Evolutionary conservation across 345 rosid species (phyloP), one percentile per base, ranked within the genome.

Genomic region (Pistacia integerrima): DNA sequence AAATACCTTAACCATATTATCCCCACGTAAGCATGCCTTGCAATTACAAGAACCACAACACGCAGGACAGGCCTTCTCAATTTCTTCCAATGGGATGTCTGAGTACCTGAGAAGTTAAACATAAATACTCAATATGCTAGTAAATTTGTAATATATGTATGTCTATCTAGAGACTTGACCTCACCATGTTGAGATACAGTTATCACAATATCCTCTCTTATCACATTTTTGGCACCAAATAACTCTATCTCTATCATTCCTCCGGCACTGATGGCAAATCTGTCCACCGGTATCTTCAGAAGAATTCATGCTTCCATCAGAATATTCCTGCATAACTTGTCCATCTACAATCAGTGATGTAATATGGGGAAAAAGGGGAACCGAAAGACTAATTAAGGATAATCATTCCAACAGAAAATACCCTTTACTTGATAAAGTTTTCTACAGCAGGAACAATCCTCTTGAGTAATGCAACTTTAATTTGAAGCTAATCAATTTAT

Each of bases 1-100:
- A 74, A 74, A 76, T 78, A 94, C 99, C 98, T 97, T 97, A 64
- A 94, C 82, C 84, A 88, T 78, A 82, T 92, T 90, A 86, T 90
- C 98, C 22, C 89, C 87, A 70, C 95, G 94, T 71, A 94, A 72
- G 87, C 99, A 97, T 41, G 81, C 84, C 89, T 89, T 91, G 85
- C 99, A 97, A 83, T 83, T 84, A 86, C 99, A 97, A 76, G 86
- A 82, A 70, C 99, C 98, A 64, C 94, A 93, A 82, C 99, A 97
- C 28, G 88, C 97, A 81, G 99, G 99, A 81, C 99, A 97, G 64
- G 79, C 82, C 88, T 90, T 91, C 89, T 89, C 94, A 44, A 90
- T 81, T 84, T 97, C 98, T 81, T 91, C 98, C 78, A 77, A 60
- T 36, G 94, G 81, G 80, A 87, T 84, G 58, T 88, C 82, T 1